Conservation (phyloP, 768 basidiomycete species). For the Chiua virens region DNA sequence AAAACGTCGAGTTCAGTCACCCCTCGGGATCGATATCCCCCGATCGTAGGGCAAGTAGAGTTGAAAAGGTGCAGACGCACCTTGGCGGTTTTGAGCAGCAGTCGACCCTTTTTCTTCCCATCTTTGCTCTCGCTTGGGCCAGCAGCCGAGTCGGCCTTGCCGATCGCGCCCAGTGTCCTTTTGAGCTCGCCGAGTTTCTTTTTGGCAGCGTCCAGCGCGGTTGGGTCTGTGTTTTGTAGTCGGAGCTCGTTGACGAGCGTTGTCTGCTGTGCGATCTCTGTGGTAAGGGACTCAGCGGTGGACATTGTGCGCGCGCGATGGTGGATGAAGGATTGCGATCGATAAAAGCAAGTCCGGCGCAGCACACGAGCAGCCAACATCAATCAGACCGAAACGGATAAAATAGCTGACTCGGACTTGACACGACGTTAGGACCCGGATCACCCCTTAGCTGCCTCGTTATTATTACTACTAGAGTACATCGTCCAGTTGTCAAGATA, state of each 20-base stretch:
- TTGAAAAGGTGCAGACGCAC: conserved; percentile 40
- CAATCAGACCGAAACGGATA: conserved; percentile 8
- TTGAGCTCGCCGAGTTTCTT: conserved; percentile 72
- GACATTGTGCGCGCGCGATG: conserved; percentile 36
- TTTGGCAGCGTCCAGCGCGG: conserved; percentile 58
- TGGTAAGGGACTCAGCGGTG: conserved; percentile 44
- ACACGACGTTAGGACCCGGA: conserved; percentile 26
- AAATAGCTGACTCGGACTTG: conserved; percentile 11
- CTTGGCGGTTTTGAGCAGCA: conserved; percentile 93
- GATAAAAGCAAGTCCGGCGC: conserved; percentile 30
- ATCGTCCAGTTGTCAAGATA: conserved; percentile 12
- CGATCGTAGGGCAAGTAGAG: too few species aligned
- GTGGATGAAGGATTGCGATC: conserved; percentile 28
- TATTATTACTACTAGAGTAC: neutral
- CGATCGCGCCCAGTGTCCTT: conserved; percentile 48
- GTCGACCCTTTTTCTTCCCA: conserved; percentile 62
- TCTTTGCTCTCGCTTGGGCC: conserved; percentile 40
- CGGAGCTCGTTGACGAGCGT: conserved; percentile 62
- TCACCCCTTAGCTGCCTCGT: conserved; percentile 10
- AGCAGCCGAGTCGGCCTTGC: conserved; percentile 33
- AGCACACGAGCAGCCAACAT: conserved; percentile 19
- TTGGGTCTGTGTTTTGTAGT: conserved; percentile 50
- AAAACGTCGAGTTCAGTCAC: neutral
- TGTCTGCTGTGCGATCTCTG: conserved; percentile 57
- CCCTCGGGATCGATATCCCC: conserved; percentile 13